Conservation (phyloP, 306 rosid species). For the Cucumis melo region DNA sequence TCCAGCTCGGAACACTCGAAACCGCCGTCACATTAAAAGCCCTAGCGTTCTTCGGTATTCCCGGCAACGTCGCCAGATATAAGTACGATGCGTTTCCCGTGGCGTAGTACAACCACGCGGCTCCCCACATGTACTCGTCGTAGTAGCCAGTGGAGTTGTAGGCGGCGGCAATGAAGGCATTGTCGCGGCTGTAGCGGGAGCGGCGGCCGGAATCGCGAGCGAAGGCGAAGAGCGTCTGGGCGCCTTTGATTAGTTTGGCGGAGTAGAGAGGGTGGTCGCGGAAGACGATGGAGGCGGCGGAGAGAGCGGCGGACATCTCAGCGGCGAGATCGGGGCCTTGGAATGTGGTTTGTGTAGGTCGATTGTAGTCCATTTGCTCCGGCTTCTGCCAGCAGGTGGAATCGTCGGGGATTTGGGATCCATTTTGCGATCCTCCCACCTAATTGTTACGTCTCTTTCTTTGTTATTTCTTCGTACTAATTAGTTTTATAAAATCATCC, state of each 20-base stretch:
- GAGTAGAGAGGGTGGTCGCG: slow-evolving; percentile 32
- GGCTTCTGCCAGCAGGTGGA: slow-evolving; percentile 55
- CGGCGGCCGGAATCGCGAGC: slow-evolving; percentile 36
- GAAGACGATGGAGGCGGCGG: slow-evolving; percentile 58
- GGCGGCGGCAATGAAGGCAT: slow-evolving; percentile 14
- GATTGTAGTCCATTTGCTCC: slow-evolving; percentile 37
- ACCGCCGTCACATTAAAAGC: slow-evolving; percentile 25
- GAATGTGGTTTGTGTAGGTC: slow-evolving; percentile 10
- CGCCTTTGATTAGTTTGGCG: slow-evolving; percentile 26
- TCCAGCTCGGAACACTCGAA: slow-evolving; percentile 38
- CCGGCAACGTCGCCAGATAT: slow-evolving; percentile 31
- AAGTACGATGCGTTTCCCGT: slow-evolving; percentile 39
- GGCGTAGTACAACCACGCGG: slow-evolving; percentile 51
- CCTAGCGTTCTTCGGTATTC: slow-evolving; percentile 16
- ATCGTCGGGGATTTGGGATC: slow-evolving; percentile 36
- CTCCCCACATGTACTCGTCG: slow-evolving; percentile 65
- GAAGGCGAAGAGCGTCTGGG: slow-evolving; percentile 30
- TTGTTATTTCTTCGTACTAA: no score
- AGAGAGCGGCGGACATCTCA: slow-evolving; percentile 60
- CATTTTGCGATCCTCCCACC: slow-evolving; percentile 38
- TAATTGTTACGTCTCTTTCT: not conserved
- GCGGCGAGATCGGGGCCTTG: slow-evolving; percentile 53
- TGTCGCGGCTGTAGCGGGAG: slow-evolving; percentile 17
- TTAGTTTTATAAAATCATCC: no score
- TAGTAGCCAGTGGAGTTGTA: slow-evolving; percentile 52